Evolutionary conservation across 257 asterid species (phyloP).

Genomic region (Scutellaria barbata): DNA sequence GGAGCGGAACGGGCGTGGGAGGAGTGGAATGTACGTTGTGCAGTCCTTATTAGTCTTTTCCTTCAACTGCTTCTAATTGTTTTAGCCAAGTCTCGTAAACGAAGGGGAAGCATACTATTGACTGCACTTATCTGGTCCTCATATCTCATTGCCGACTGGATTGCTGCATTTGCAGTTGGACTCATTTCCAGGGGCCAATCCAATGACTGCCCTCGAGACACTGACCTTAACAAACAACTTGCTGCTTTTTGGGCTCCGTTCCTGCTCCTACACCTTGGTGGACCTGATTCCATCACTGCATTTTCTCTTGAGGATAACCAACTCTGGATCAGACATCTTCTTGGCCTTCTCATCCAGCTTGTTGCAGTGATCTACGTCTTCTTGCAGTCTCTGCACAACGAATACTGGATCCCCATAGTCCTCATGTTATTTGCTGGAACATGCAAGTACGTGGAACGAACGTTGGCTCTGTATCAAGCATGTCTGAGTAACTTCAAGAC

Average conservation of each 20-base stretch:
- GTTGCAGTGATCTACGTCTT: conserved; percentile 14
- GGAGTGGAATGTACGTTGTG: conserved; percentile 34
- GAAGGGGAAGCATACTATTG: background rate
- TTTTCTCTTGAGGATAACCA: conserved; percentile 45
- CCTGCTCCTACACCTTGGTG: conserved; percentile 40
- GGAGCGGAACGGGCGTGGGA: conserved; percentile 23
- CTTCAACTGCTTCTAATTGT: conserved; percentile 30
- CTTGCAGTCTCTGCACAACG: background rate
- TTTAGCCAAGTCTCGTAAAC: conserved; percentile 14
- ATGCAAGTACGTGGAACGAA: conserved; percentile 42
- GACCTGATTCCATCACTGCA: conserved; percentile 39
- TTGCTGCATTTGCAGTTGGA: conserved; percentile 35
- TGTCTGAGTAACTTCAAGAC: conserved; percentile 28
- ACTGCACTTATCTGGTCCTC: conserved; percentile 24
- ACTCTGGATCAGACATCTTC: conserved; percentile 38
- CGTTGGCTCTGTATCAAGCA: conserved; percentile 20
- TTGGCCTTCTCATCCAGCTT: conserved; percentile 24
- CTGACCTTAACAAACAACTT: background rate
- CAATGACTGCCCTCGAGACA: background rate
- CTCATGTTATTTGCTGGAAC: conserved; percentile 29
- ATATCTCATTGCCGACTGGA: conserved; percentile 41
- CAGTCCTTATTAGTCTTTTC: conserved; percentile 35
- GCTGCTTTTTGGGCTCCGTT: conserved; percentile 40
- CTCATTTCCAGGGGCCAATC: conserved; percentile 29
- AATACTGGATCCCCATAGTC: conserved; percentile 21